Evolutionary conservation across 2,329 filamentous ascomycete species (phyloP).

Genomic region (Colletotrichum kahawae): DNA sequence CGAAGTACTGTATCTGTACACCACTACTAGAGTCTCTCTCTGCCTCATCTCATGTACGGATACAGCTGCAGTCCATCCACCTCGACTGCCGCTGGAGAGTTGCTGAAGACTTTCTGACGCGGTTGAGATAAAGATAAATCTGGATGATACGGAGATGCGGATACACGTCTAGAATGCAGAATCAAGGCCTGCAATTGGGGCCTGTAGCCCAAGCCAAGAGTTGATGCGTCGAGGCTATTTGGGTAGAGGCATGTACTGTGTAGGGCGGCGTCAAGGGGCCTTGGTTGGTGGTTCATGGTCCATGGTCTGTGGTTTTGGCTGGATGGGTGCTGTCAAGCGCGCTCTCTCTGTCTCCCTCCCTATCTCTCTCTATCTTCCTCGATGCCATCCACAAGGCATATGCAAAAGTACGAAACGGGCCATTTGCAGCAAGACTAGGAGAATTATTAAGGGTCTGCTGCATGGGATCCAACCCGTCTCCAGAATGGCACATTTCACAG

Average conservation of each 20-base stretch:
- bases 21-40: neutral
- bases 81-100: neutral
- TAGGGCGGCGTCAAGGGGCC: neutral
- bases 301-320: neutral
- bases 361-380: neutral
- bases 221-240: constrained; percentile 6
- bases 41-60: too few relatives aligned
- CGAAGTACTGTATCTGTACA: neutral
- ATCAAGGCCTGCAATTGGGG: neutral
- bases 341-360: neutral
- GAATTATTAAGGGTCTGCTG: neutral
- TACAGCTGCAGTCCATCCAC: neutral
- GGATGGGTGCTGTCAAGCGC: neutral
- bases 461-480: neutral
- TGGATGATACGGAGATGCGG: neutral
- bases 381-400: neutral
- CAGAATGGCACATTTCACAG: neutral
- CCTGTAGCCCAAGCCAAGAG: neutral
- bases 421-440: neutral
- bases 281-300: neutral
- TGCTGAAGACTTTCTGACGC: neutral
- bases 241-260: neutral
- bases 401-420: neutral
- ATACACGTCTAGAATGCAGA: neutral
- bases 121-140: neutral